Evolutionary conservation across 106 monocot genomes (phyloP), one percentile per base, ranked within the genome.

Genomic region (Allium sativum): DNA sequence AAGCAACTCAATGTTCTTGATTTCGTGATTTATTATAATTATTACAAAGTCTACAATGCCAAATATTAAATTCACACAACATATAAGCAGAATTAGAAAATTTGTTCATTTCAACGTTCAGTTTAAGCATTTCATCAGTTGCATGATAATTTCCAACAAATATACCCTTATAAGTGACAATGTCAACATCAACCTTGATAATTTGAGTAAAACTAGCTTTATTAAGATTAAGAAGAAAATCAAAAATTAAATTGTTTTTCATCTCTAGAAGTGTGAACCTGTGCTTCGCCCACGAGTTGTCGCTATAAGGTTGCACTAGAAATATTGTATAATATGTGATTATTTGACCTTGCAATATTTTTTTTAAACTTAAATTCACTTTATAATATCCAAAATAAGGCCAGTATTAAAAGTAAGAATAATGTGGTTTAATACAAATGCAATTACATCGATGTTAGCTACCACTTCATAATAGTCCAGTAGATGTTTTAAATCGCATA

Each of bases 81-180:
- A 44, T 44, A 3, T 0, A 55, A n/a, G 54, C 8, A 48, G 48
- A 46, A 50, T 2, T 8, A 0, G 20, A 8, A 48, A 21, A 2
- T 64, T 64, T 64, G 48, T 64, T 64, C 16, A 21, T 50, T 21
- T 64, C 21, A 64, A 64, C 64, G 48, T 64, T 64, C 18, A 46
- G 48, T 48, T 64, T 64, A 21, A 64, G 48, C 9, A 48, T 64
- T 42, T 48, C 64, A 64, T 64, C 10, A 64, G 9, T 19, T 17
- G 47, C 47, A 47, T 48, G 48, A 7, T 18, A 47, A 15, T 64
- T 48, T 7, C 64, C 44, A 12, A 50, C 65, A 65, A 65, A 52
- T 5, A 52, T 52, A 5, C 13, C 22, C 6, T 65, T 65, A 9
- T 65, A 51, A 46, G 21, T 52, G 40, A 48, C 40, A 22, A 15